Evolutionary conservation across 768 basidiomycete genomes (phyloP).

Genomic region (Kwoniella newhampshirensis): DNA sequence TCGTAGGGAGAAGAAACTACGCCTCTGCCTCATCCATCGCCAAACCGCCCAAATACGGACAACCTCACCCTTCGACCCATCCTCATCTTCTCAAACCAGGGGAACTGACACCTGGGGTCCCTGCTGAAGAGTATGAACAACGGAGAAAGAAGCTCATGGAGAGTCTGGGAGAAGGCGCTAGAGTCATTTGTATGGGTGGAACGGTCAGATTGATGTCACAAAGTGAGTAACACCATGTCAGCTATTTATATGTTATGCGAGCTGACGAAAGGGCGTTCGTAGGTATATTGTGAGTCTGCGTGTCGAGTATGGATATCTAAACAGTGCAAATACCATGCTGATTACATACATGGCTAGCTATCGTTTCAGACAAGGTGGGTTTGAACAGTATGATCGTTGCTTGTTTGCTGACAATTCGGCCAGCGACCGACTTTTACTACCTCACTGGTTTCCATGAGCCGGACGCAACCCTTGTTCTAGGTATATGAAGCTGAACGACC

Average conservation of each 20-base stretch:
- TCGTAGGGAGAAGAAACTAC: not conserved
- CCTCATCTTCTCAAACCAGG: slow-evolving; percentile 71
- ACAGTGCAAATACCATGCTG: not conserved
- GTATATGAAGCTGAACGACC: slow-evolving; percentile 58
- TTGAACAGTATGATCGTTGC: not conserved
- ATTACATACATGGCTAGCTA: slow-evolving; percentile 8
- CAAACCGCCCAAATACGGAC: slow-evolving; percentile 77
- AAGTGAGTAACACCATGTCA: slow-evolving; percentile 61
- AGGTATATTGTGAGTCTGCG: slow-evolving; percentile 22
- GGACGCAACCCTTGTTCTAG: slow-evolving; percentile 80
- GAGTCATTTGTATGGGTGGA: slow-evolving; percentile 75
- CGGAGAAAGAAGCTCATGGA: slow-evolving; percentile 72
- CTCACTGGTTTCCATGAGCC: slow-evolving; percentile 94
- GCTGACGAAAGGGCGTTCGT: not conserved
- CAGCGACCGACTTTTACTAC: slow-evolving; percentile 62
- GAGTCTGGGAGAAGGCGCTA: slow-evolving; percentile 66
- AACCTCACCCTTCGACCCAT: slow-evolving; percentile 74
- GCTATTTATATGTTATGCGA: not conserved
- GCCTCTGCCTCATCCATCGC: slow-evolving; percentile 15
- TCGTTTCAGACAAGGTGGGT: slow-evolving; percentile 26
- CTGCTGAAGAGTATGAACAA: slow-evolving; percentile 70
- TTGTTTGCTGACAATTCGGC: not conserved
- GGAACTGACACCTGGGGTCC: slow-evolving; percentile 82
- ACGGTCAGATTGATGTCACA: slow-evolving; percentile 58
- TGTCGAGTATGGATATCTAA: too few relatives aligned